Evolutionary conservation across 192 early-diverging fungal genomes (phyloP).

Genomic region (Backusella liffmaniae): DNA sequence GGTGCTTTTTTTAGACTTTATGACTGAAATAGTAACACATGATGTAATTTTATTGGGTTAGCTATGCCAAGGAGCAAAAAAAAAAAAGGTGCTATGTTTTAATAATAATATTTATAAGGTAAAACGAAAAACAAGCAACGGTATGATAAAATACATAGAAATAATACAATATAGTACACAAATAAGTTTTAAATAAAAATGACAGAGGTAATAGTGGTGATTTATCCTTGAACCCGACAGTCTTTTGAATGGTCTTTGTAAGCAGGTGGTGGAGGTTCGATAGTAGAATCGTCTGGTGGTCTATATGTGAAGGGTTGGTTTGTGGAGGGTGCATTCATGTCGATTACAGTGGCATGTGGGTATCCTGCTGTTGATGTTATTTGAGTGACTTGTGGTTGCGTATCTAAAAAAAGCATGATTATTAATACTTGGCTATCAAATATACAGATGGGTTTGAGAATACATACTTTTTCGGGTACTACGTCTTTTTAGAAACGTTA

Average conservation of each 20-base stretch:
- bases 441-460: background rate
- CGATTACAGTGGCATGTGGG: background rate
- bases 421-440: background rate
- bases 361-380: background rate
- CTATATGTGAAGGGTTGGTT: background rate
- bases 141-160: background rate
- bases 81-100: background rate
- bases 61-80: background rate
- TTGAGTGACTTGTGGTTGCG: background rate
- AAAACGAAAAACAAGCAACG: background rate
- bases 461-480: background rate
- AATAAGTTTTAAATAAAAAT: background rate
- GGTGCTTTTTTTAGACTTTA: background rate
- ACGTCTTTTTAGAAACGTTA: background rate
- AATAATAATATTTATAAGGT: background rate
- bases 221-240: background rate
- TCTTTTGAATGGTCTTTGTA: background rate
- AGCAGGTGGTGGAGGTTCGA: background rate
- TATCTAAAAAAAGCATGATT: background rate
- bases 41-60: background rate
- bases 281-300: background rate
- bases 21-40: background rate
- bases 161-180: slow-evolving; percentile 10
- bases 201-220: background rate
- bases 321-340: background rate